Percentiles rank a stretch among this genome's conserved stretches.
phyloP scores from a whole-genome alignment of 1,284 basidiomycete genomes.

The Butyriboletus appendiculatus region DNA sequence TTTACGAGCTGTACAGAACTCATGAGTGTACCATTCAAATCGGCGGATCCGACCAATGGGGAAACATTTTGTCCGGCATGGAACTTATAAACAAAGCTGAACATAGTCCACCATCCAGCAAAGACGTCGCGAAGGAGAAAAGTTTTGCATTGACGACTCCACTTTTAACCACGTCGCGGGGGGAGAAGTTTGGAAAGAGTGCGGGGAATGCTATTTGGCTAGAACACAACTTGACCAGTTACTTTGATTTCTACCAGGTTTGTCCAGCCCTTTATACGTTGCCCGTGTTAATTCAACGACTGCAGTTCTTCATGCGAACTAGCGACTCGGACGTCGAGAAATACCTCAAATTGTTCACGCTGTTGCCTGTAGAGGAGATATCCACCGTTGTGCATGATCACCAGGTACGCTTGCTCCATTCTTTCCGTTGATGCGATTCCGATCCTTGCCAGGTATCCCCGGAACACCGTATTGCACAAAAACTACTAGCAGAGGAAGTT shows the following conservation, averaged over 20 bases:
- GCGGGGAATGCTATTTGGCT: constrained; percentile 97
- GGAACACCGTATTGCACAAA: constrained; percentile 71
- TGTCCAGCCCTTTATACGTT: constrained; percentile 15
- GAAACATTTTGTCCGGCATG: constrained; percentile 94
- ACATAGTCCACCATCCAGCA: constrained; percentile 33
- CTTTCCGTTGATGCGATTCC: constrained; percentile 1
- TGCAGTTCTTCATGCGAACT: constrained; percentile 86
- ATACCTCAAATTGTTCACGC: constrained; percentile 85
- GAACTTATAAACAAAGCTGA: constrained; percentile 70
- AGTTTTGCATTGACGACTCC: constrained; percentile 93
- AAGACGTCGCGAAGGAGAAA: constrained; percentile 36
- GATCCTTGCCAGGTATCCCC: constrained; percentile 46
- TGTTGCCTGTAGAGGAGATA: constrained; percentile 67
- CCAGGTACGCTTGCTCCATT: constrained; percentile 36
- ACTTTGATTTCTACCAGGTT: constrained; percentile 93
- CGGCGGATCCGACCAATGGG: constrained; percentile 98
- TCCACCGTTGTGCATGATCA: constrained; percentile 62
- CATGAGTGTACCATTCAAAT: constrained; percentile 85
- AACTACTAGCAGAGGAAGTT: constrained; percentile 82
- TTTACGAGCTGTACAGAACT: constrained; percentile 72
- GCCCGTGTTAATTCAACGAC: neutral
- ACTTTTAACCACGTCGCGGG: constrained; percentile 85
- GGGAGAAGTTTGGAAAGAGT: constrained; percentile 98
- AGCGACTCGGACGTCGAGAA: constrained; percentile 82
- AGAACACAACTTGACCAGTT: constrained; percentile 71